phyloP scores from a whole-genome alignment of 2,329 filamentous ascomycete species.

The Aspergillus viridinutans region DNA sequence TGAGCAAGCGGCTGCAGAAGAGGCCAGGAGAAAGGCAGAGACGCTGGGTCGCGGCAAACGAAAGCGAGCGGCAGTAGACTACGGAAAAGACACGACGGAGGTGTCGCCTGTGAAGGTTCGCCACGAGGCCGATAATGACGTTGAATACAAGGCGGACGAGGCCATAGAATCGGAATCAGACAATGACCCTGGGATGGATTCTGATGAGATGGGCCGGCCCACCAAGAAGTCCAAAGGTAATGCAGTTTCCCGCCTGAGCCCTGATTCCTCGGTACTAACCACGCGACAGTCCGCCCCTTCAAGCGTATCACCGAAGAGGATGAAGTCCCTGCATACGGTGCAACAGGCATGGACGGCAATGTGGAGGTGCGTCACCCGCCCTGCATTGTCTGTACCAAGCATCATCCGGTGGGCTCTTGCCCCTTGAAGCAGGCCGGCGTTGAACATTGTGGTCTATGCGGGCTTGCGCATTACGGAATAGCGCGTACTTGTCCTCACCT shows the following conservation, averaged over 20 bases:
- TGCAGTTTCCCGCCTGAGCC: neutral
- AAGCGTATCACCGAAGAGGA: conserved; percentile 28
- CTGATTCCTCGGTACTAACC: conserved; percentile 7
- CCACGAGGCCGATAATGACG: conserved; percentile 23
- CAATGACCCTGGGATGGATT: conserved; percentile 15
- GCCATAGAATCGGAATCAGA: conserved; percentile 25
- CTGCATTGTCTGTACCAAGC: conserved; percentile 53
- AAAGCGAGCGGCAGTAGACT: conserved; percentile 54
- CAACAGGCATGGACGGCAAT: conserved; percentile 16
- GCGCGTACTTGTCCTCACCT: conserved; percentile 59
- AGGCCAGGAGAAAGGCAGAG: conserved; percentile 64
- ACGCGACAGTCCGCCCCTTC: conserved; percentile 32
- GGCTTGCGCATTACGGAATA: conserved; percentile 57
- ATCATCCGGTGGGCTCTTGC: conserved; percentile 58
- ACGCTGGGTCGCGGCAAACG: conserved; percentile 83
- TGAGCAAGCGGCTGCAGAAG: conserved; percentile 70
- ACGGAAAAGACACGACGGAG: conserved; percentile 16
- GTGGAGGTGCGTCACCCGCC: conserved; percentile 6
- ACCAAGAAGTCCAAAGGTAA: conserved; percentile 19
- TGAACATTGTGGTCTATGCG: conserved; percentile 62
- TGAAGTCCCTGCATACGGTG: neutral
- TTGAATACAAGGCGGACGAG: conserved; percentile 29
- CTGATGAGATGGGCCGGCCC: conserved; percentile 22
- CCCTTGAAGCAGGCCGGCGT: conserved; percentile 56
- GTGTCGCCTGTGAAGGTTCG: conserved; percentile 21